These are phyloP conservation scores for Solanum pinnatisectum DNA, from an alignment of 257 asterid species.

Conservation along the genomic window DNA sequence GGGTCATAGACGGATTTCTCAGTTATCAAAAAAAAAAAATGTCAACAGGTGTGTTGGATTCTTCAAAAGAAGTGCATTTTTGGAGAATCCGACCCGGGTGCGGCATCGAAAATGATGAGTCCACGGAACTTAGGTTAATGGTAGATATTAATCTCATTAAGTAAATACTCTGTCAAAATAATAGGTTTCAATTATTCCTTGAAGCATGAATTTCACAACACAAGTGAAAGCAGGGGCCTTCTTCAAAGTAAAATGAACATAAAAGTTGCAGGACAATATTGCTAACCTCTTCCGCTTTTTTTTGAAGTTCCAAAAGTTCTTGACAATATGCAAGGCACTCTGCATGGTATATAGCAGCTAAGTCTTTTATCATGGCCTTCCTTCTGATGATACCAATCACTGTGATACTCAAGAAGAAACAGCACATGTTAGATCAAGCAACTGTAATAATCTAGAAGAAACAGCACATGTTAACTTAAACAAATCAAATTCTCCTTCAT, in stretches of 20 bases:
- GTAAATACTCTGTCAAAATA: neutral
- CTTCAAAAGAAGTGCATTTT: neutral
- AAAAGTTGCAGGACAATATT: neutral
- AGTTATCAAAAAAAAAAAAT: neutral
- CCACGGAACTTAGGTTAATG: neutral
- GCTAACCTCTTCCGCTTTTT: conserved; percentile 69
- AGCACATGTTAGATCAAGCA: conserved; percentile 2
- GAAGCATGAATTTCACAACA: neutral
- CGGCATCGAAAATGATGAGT: neutral
- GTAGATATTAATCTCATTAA: neutral
- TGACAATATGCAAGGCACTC: conserved; percentile 93
- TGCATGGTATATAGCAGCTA: conserved; percentile 84
- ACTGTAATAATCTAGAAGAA: neutral
- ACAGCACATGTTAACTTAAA: neutral
- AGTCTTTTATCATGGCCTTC: conserved; percentile 77
- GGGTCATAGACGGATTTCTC: too few species aligned
- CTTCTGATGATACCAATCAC: conserved; percentile 88
- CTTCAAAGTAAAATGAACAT: neutral
- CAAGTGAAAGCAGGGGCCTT: neutral
- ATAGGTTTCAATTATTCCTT: neutral
- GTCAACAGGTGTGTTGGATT: neutral
- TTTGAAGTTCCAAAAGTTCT: conserved; percentile 85
- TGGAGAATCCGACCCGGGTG: neutral
- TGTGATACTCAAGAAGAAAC: conserved; percentile 16
- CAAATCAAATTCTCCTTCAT: neutral